These are phyloP conservation scores for Plenodomus tracheiphilus DNA, from an alignment of 2,329 filamentous ascomycete species.

Conservation along the genomic window DNA sequence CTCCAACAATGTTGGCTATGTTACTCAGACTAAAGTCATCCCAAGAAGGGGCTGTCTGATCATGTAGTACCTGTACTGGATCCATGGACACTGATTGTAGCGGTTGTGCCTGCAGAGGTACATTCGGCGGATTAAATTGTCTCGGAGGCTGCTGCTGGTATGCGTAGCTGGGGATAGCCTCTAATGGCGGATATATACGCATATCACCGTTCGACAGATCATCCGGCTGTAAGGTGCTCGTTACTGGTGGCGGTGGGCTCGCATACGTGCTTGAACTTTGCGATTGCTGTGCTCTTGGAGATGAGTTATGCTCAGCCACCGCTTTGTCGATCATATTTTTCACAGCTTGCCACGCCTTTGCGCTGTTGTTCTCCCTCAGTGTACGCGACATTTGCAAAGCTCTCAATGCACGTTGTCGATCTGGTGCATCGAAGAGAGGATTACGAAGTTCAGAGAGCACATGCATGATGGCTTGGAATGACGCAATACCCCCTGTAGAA, in stretches of 20 bases:
- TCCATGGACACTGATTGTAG: slow-evolving; percentile 11
- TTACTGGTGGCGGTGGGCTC: slow-evolving; percentile 8
- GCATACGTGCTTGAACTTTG: slow-evolving; percentile 21
- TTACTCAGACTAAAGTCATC: slow-evolving; percentile 41
- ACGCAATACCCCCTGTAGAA: slow-evolving; percentile 32
- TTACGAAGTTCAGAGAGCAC: slow-evolving; percentile 45
- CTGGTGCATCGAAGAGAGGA: slow-evolving; percentile 39
- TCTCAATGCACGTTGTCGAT: slow-evolving; percentile 40
- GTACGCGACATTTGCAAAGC: slow-evolving; percentile 38
- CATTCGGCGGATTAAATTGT: slow-evolving; percentile 5
- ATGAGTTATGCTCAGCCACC: slow-evolving; percentile 28
- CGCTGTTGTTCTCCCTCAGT: slow-evolving; percentile 38
- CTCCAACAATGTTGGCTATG: slow-evolving; percentile 38
- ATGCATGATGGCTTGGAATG: slow-evolving; percentile 45
- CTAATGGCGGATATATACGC: slow-evolving; percentile 17
- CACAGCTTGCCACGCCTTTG: slow-evolving; percentile 43
- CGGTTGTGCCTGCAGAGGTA: slow-evolving; percentile 4
- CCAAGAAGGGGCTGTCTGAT: slow-evolving; percentile 27
- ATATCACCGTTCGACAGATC: slow-evolving; percentile 16
- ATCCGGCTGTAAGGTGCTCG: slow-evolving; percentile 8
- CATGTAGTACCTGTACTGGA: slow-evolving; percentile 15
- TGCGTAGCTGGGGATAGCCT: slow-evolving; percentile 18
- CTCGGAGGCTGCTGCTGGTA: slow-evolving; percentile 7
- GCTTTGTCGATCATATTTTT: slow-evolving; percentile 45
- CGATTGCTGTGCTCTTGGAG: slow-evolving; percentile 12